A percentile compares a stretch with the other conserved stretches of the same genome.
Evolutionary conservation across 345 rosid species (phyloP).

Genomic region (Heritiera littoralis): DNA sequence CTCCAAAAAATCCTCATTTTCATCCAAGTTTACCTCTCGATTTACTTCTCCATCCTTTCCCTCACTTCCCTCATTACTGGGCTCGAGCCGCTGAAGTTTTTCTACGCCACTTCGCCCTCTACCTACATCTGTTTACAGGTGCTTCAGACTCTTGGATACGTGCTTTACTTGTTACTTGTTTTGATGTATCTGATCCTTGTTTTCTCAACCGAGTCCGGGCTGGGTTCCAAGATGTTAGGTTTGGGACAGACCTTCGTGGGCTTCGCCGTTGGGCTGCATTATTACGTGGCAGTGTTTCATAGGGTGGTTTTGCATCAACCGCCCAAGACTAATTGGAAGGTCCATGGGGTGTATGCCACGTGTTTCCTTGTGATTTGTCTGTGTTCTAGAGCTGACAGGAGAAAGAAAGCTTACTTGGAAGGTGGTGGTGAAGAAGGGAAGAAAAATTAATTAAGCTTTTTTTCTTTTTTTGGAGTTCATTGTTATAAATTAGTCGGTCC

Average conservation of each 20-base stretch:
- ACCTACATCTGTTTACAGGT: constrained; percentile 76
- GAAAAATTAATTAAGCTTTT: constrained; percentile 47
- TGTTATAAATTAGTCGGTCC: constrained; percentile 5
- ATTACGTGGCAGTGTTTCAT: constrained; percentile 89
- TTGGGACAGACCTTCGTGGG: constrained; percentile 73
- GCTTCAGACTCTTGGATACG: constrained; percentile 74
- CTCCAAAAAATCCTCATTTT: constrained; percentile 78
- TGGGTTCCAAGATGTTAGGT: constrained; percentile 65
- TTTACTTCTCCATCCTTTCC: constrained; percentile 88
- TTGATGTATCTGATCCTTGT: constrained; percentile 78
- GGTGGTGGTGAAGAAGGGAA: constrained; percentile 96
- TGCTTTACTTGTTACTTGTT: constrained; percentile 67
- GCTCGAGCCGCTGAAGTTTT: constrained; percentile 79
- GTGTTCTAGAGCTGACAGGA: constrained; percentile 66
- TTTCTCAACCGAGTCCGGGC: constrained; percentile 67
- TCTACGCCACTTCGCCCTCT: constrained; percentile 74
- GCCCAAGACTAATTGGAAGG: constrained; percentile 90
- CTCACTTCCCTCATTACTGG: constrained; percentile 71
- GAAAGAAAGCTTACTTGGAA: constrained; percentile 87
- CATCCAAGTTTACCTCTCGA: constrained; percentile 87
- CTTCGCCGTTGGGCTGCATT: constrained; percentile 78
- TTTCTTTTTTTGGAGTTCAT: background rate
- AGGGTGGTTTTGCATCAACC: constrained; percentile 75
- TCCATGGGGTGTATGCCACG: constrained; percentile 88
- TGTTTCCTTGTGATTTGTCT: constrained; percentile 77